phyloP scores from a whole-genome alignment of 2,329 filamentous ascomycete genomes.

The Phaeoacremonium minimum region DNA sequence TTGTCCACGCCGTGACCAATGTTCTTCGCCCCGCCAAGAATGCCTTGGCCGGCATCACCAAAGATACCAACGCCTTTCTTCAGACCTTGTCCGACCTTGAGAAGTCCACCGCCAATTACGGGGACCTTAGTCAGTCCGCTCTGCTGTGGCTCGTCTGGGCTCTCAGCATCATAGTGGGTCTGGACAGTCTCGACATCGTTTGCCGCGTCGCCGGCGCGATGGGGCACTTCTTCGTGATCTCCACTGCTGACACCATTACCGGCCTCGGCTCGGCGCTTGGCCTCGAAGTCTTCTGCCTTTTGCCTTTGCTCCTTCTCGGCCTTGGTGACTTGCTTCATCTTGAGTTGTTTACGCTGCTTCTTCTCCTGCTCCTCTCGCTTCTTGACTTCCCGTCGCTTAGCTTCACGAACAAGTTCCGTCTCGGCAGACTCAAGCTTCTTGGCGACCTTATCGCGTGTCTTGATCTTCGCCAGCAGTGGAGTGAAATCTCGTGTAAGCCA shows the following conservation, averaged over 20 bases:
- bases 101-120: slow-evolving; percentile 29
- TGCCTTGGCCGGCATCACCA: slow-evolving; percentile 35
- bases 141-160: slow-evolving; percentile 9
- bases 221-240: slow-evolving; percentile 48
- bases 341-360: slow-evolving; percentile 49
- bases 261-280: slow-evolving; percentile 44
- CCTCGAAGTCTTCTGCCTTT: slow-evolving; percentile 44
- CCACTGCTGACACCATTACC: slow-evolving; percentile 46
- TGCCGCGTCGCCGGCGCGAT: slow-evolving; percentile 42
- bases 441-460: slow-evolving; percentile 68
- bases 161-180: slow-evolving; percentile 5
- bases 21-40: slow-evolving; percentile 39
- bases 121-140: slow-evolving; percentile 19
- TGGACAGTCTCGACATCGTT: slow-evolving; percentile 15
- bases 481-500: slow-evolving; percentile 94
- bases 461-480: slow-evolving; percentile 77
- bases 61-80: slow-evolving; percentile 37
- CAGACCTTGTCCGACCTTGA: slow-evolving; percentile 46
- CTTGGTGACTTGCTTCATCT: slow-evolving; percentile 45
- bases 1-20: slow-evolving; percentile 45
- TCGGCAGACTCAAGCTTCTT: slow-evolving; percentile 73
- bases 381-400: slow-evolving; percentile 76
- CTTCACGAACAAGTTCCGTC: slow-evolving; percentile 75
- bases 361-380: slow-evolving; percentile 61
- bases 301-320: slow-evolving; percentile 41